Evolutionary conservation across 2,329 filamentous ascomycete genomes (phyloP), one percentile per base, ranked within the genome.

Genomic region (Sphaceloma murrayae): DNA sequence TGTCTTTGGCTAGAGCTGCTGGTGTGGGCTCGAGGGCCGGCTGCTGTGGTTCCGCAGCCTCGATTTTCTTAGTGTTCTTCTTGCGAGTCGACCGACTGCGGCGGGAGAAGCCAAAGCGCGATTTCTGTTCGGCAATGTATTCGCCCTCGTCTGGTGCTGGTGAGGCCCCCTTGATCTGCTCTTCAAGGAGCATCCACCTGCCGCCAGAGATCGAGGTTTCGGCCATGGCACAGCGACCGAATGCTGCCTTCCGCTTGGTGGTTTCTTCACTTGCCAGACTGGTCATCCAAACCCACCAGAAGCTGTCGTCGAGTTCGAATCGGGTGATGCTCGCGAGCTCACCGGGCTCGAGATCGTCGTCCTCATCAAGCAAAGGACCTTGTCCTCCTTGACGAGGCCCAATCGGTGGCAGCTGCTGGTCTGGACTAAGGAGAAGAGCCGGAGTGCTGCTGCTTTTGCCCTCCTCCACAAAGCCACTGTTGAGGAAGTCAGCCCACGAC

Each of bases 281-380:
- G 54, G 79, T 93, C 73, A 98, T 96, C 91, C 91, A 98, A 3
- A 96, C 91, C 89, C 91, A 96, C 91, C 91, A 98, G 62, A 98
- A 98, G 1, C 87, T 82, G 60, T 96, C 89, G 55, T 98, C 91
- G 4, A 98, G 71, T 50, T 91, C 81, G 46, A 96, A 76, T 27
- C 75, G 75, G 17, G 77, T 83, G 57, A 98, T 94, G 59, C 87
- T 96, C 21, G 91, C 91, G 46, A 98, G 73, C 69, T 98, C 91
- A 42, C 87, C 91, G 0, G 89, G 91, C 52, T 95, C 87, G 0
- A 95, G 69, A 30, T 77, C 70, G 17, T 84, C 78, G 10, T 72
- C 73, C 52, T 87, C 80, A n/a, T 85, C 67, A 47, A 78, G 74
- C 2, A 49, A 30, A 16, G 22, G 18, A 48, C 54, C 40, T 88